Evolutionary conservation across 306 rosid species (phyloP), one percentile per base, ranked within the genome.

Genomic region (Fragaria nilgerrensis): DNA sequence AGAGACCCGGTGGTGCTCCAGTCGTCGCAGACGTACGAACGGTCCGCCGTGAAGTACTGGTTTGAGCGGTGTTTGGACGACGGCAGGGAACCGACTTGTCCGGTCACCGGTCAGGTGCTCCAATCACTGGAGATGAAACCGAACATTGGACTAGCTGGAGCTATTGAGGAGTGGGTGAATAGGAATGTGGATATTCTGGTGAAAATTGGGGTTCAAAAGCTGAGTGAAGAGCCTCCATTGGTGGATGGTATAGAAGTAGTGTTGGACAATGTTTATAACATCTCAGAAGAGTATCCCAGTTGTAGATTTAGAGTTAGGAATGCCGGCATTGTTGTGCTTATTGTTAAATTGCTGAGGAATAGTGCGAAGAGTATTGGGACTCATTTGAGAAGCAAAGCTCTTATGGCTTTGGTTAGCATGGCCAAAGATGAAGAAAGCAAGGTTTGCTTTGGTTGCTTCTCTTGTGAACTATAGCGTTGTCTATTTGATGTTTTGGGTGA

Each of bases 401-500:
- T 89, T 19, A 55, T 76, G 84, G 75, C 84, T 70, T 76, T 89
- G 72, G 69, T 82, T 76, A 78, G 88, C 78, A 78, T 89, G 84
- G 82, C 84, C 29, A 82, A 76, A 70, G 91, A 89, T 72, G 93
- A 87, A 82, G 91, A 87, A 82, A 85, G 88, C 93, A 85, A 81
- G 25, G 9, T 23, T 39, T 67, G 45, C 2, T 15, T 34, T 2
- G 11, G 9, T 9, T 64, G 70, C 22, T 63, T 63, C 4, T 63
- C 25, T 62, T 25, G 39, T 12, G 67, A 62, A 23, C 4, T 10
- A 22, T 16, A 15, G 37, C 43, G 3, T 47, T 70, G 27, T 45
- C 47, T 0, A 53, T 19, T 1, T 68, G 19, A 72, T 72, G 13
- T 32, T 22, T 73, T 67, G 41, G 3, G 3, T 23, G 58, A 52